A percentile compares a stretch with the other conserved stretches of the same genome.
phyloP scores from a whole-genome alignment of 306 rosid genomes.

The Inga oerstediana region DNA sequence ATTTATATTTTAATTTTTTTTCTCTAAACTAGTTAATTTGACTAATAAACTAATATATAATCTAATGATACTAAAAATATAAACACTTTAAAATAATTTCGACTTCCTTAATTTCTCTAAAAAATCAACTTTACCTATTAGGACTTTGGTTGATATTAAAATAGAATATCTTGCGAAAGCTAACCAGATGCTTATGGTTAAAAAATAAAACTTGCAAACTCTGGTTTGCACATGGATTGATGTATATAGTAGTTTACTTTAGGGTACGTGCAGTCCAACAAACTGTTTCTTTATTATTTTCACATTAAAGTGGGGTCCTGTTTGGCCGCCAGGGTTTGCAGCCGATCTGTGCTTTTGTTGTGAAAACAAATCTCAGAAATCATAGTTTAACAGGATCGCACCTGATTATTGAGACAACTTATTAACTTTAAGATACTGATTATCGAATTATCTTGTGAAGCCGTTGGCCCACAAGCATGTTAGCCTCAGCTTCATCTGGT shows the following conservation, averaged over 20 bases:
- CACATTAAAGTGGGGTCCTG: slow-evolving; percentile 55
- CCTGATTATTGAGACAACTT: slow-evolving; percentile 29
- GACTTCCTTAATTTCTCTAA: no score
- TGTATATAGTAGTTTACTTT: slow-evolving; percentile 29
- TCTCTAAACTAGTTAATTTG: no score
- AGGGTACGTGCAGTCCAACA: slow-evolving; percentile 17
- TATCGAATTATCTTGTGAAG: not conserved
- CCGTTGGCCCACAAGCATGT: slow-evolving; percentile 17
- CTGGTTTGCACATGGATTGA: slow-evolving; percentile 35
- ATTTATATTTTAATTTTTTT: no score
- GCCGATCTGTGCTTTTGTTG: slow-evolving; percentile 37
- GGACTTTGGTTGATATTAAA: slow-evolving; percentile 10
- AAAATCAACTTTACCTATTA: no score
- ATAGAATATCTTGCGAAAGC: not conserved
- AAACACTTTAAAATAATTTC: no score
- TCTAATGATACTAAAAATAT: no score
- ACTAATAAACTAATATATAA: no score
- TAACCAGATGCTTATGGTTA: not conserved
- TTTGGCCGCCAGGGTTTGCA: slow-evolving; percentile 40
- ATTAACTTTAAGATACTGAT: not conserved
- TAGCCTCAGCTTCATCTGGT: slow-evolving; percentile 31
- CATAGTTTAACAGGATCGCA: slow-evolving; percentile 24
- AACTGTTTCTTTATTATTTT: slow-evolving; percentile 32
- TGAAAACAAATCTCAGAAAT: slow-evolving; percentile 24
- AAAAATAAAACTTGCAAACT: slow-evolving; percentile 14